phyloP scores from a whole-genome alignment of 2,329 filamentous ascomycete genomes.

The Xenosphaeropsis pyriputrescens region DNA sequence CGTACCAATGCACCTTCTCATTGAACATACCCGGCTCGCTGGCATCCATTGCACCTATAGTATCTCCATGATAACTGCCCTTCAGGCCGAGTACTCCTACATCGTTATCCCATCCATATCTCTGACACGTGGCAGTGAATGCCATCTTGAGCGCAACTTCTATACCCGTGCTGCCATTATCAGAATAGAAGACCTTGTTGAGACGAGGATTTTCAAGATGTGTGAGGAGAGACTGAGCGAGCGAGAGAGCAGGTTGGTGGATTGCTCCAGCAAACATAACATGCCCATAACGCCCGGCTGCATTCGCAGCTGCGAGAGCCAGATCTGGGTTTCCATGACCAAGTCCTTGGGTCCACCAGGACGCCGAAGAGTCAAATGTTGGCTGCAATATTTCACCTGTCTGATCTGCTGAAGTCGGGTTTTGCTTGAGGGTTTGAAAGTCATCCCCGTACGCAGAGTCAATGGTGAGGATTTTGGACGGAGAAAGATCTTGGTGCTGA shows the following conservation, averaged over 20 bases:
- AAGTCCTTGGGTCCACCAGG: constrained; percentile 85
- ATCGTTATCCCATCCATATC: constrained; percentile 51
- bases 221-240: constrained; percentile 50
- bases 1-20: constrained; percentile 76
- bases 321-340: constrained; percentile 64
- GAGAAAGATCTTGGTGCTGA: constrained; percentile 51
- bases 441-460: constrained; percentile 70
- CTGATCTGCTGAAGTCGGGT: constrained; percentile 1
- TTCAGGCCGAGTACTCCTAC: constrained; percentile 61
- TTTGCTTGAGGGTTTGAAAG: constrained; percentile 42
- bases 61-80: constrained; percentile 77
- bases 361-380: constrained; percentile 72
- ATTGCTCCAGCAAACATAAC: constrained; percentile 76
- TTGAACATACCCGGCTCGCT: constrained; percentile 67
- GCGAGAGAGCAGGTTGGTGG: constrained; percentile 60
- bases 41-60: constrained; percentile 78
- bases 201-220: constrained; percentile 49
- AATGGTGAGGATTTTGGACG: constrained; percentile 54
- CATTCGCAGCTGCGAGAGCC: constrained; percentile 63
- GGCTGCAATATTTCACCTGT: constrained; percentile 34
- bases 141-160: constrained; percentile 83
- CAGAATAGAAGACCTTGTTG: constrained; percentile 63
- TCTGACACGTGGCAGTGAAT: constrained; percentile 48
- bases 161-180: constrained; percentile 71
- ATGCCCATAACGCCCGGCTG: constrained; percentile 72